Evolutionary conservation across 768 basidiomycete species (phyloP), one percentile per base, ranked within the genome.

Genomic region (Pholiota molesta): DNA sequence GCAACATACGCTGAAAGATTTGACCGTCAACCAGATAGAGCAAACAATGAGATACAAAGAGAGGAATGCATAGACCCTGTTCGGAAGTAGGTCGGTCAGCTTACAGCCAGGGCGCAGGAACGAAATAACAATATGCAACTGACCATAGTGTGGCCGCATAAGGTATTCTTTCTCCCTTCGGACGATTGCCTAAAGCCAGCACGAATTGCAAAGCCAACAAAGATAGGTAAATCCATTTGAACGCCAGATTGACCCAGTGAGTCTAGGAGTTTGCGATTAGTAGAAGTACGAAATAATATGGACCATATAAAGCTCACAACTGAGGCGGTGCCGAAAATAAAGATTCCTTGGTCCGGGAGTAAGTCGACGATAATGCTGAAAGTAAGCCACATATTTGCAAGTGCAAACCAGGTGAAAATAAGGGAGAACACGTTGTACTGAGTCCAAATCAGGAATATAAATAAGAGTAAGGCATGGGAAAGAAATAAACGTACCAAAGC

Each of bases 291-390:
- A 49, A n/a, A 49, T 14, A 21, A 45, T 45, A 49, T 39, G 13
- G 5, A 31, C 53, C 28, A 54, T 17, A 53, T 21, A 47, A 26
- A 55, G 78, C 92, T 61, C 70, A 96, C 94, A 19, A 94, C 73
- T 5, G 70, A 78, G 0, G 70, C 76, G 31, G 86, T 95, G 45
- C 92, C 94, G 65, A 97, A 97, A 56, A 95, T 77, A 51, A 78
- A 63, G 61, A 87, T 81, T 0, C 62, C 57, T 72, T 82, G 75
- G 23, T 66, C 55, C 1, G 91, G 91, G 14, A 95, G 81, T 44
- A 97, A 83, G 69, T 95, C 88, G 81, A 97, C 93, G 74, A 97
- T 94, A 76, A 97, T 96, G 63, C 88, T 89, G 82, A 97, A 97
- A n/a, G 92, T 96, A 61, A 97, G 79, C 93, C 94, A 97, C 47